Percentiles rank a stretch among this genome's conserved stretches.
phyloP scores from a whole-genome alignment of 805 yeast genomes.

The Saturnispora bothae region DNA sequence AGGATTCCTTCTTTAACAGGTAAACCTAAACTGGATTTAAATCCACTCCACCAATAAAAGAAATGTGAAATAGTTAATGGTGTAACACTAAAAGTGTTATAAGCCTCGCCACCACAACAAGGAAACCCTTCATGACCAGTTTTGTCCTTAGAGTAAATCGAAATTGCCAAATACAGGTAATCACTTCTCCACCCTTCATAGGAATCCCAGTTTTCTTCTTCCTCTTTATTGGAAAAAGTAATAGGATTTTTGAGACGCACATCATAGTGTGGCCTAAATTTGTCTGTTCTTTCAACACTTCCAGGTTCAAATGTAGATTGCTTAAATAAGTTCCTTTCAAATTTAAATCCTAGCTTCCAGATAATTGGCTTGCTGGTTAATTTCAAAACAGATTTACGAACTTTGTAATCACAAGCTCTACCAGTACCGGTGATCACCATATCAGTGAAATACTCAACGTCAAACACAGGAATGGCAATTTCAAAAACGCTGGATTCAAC shows the following conservation, averaged over 20 bases:
- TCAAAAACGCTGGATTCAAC: constrained; percentile 47
- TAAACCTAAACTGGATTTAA: constrained; percentile 65
- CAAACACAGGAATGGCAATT: constrained; percentile 45
- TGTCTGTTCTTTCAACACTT: constrained; percentile 30
- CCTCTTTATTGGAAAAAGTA: constrained; percentile 27
- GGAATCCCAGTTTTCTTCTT: constrained; percentile 57
- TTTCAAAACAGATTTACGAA: constrained; percentile 44
- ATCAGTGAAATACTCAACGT: constrained; percentile 23
- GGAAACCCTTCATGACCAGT: constrained; percentile 10
- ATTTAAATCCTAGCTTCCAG: constrained; percentile 71
- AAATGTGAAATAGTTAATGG: constrained; percentile 62
- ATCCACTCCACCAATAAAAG: constrained; percentile 77
- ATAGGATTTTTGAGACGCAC: constrained; percentile 48
- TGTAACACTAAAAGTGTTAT: constrained; percentile 68
- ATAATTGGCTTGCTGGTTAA: constrained; percentile 50
- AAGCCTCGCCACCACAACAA: constrained; percentile 24
- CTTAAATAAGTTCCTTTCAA: constrained; percentile 48
- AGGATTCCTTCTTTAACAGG: constrained; percentile 71
- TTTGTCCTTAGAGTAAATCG: constrained; percentile 33
- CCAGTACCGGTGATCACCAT: constrained; percentile 10
- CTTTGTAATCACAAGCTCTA: constrained; percentile 29
- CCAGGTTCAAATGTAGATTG: constrained; percentile 27
- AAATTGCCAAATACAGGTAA: constrained; percentile 62
- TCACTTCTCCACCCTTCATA: constrained; percentile 73
- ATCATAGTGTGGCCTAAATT: constrained; percentile 51